These are phyloP conservation scores for Penicillium atrosanguineum DNA, from an alignment of 495 filamentous ascomycete genomes.

Conservation along the genomic window DNA sequence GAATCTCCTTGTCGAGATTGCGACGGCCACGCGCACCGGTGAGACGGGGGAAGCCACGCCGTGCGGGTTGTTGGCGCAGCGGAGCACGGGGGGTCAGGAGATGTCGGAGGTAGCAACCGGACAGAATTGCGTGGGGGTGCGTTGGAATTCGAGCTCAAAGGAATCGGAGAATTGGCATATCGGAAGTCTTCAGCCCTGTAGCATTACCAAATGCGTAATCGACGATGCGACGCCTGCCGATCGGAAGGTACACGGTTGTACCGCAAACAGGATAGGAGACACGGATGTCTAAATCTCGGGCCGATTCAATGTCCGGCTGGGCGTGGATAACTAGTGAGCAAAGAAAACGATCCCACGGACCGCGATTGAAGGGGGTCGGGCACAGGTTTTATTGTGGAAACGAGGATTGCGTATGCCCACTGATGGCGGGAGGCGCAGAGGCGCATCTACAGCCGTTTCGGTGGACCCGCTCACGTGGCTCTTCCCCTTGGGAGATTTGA, in stretches of 20 bases:
- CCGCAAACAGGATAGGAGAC: constrained; percentile 20
- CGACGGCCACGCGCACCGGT: constrained; percentile 12
- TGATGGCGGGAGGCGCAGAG: background rate
- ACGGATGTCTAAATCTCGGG: background rate
- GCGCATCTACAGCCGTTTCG: constrained; percentile 3
- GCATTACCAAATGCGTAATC: constrained; percentile 9
- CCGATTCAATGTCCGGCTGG: background rate
- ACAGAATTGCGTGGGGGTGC: constrained; percentile 1
- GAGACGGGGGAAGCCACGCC: constrained; percentile 1
- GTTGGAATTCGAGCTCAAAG: constrained; percentile 8
- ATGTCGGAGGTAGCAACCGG: background rate
- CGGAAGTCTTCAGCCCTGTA: constrained; percentile 4
- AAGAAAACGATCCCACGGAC: background rate
- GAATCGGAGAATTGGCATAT: constrained; percentile 17
- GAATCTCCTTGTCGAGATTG: constrained; percentile 1
- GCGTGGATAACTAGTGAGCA: background rate
- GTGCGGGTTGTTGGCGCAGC: background rate
- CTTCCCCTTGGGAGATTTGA: background rate
- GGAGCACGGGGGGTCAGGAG: background rate
- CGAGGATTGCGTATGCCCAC: constrained; percentile 17
- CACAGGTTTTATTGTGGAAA: constrained; percentile 6
- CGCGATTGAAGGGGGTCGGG: background rate
- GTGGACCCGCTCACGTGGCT: constrained; percentile 23
- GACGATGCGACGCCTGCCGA: constrained; percentile 13
- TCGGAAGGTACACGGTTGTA: constrained; percentile 7